Conservation (phyloP, 1,139 yeast species). For the Diutina pseudorugosa region DNA sequence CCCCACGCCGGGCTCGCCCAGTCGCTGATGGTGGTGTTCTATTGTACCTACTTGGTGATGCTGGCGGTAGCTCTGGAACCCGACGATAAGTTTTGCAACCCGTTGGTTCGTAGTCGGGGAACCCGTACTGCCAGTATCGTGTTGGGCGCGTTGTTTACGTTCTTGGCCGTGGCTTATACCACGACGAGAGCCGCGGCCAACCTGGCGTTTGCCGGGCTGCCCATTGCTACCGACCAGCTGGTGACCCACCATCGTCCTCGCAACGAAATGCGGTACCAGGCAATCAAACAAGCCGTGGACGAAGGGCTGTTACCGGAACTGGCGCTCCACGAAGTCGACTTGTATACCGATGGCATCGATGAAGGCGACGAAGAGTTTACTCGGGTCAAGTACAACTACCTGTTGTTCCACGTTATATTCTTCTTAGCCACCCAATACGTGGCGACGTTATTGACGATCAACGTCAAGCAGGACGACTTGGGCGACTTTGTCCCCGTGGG, state of each 20-base stretch:
- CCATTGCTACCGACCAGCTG: constrained; percentile 8
- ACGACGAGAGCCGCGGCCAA: constrained; percentile 89
- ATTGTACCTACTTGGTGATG: constrained; percentile 84
- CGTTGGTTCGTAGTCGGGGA: constrained; percentile 77
- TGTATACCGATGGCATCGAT: constrained; percentile 36
- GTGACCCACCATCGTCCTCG: constrained; percentile 19
- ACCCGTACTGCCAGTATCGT: constrained; percentile 84
- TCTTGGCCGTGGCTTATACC: constrained; percentile 91
- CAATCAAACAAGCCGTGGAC: constrained; percentile 85
- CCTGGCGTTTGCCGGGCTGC: constrained; percentile 40
- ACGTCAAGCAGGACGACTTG: constrained; percentile 71
- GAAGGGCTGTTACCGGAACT: constrained; percentile 92
- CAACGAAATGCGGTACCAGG: constrained; percentile 74
- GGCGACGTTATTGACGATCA: constrained; percentile 84
- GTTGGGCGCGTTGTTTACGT: constrained; percentile 86
- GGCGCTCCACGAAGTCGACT: constrained; percentile 65
- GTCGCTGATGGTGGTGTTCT: constrained; percentile 88
- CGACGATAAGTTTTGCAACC: constrained; percentile 85
- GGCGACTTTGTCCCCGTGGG: constrained; percentile 97
- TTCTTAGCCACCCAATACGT: constrained; percentile 95
- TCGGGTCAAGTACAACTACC: constrained; percentile 74
- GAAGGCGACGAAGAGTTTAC: constrained; percentile 49
- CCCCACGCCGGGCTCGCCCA: constrained; percentile 97
- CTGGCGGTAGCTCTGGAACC: constrained; percentile 97
- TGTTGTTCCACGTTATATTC: constrained; percentile 82